phyloP scores from a whole-genome alignment of 73 alveolate species.

The Blepharisma japonicum region DNA sequence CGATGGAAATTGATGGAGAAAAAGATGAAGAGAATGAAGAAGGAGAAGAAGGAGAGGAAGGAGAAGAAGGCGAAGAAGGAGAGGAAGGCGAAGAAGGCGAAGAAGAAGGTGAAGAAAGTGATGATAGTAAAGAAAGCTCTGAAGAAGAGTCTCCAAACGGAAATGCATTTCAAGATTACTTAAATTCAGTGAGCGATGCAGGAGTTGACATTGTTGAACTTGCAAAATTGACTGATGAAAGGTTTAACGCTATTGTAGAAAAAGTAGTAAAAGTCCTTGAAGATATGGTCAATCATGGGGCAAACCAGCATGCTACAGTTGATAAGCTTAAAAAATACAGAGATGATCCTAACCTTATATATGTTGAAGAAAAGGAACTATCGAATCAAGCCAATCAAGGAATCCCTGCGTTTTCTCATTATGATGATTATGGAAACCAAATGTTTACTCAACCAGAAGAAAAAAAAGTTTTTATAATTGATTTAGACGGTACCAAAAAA shows the following conservation, averaged over 20 bases:
- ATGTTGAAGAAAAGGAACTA: conserved; percentile 18
- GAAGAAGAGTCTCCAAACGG: too few relatives aligned
- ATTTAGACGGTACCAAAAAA: conserved; percentile 25
- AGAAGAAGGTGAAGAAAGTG: conserved; percentile 9
- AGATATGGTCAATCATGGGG: conserved; percentile 52
- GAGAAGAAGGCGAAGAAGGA: background rate
- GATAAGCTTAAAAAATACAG: conserved; percentile 50
- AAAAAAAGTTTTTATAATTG: conserved; percentile 31
- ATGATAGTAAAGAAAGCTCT: background rate
- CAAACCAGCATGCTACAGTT: conserved; percentile 50
- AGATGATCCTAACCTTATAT: conserved; percentile 25
- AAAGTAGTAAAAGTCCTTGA: conserved; percentile 46
- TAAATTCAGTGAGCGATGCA: background rate
- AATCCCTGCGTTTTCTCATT: too few relatives aligned
- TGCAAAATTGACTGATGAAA: conserved; percentile 33
- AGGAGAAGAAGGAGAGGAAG: conserved; percentile 23
- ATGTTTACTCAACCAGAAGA: background rate
- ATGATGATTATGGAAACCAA: too few relatives aligned
- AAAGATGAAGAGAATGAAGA: conserved; percentile 35
- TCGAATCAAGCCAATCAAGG: background rate
- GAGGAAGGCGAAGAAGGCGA: background rate
- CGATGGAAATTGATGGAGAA: conserved; percentile 26
- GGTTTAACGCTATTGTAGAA: conserved; percentile 25
- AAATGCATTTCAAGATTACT: background rate
- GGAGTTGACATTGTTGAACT: conserved; percentile 32